Conservation (phyloP, 768 basidiomycete genomes). For the Hericium rajendrae region DNA sequence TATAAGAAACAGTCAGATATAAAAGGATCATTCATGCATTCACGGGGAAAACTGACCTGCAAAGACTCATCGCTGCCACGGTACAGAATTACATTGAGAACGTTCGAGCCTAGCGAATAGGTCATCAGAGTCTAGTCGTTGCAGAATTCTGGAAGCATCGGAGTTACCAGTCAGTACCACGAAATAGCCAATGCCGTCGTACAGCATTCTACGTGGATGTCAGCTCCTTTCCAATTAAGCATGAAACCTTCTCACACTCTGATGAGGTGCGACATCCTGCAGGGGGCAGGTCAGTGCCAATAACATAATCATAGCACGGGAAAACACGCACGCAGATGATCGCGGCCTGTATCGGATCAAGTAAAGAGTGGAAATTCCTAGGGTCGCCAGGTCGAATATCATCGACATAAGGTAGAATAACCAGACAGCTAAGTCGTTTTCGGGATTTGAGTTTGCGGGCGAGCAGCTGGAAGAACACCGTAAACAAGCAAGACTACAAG, state of each 20-base stretch:
- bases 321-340: conserved; percentile 20
- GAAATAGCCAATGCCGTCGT: conserved; percentile 59
- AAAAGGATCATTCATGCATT: not conserved
- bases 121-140: not conserved
- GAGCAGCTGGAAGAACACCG: conserved; percentile 33
- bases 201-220: conserved; percentile 44
- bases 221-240: not conserved
- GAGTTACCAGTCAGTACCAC: conserved; percentile 36
- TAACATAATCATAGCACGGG: not conserved
- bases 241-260: conserved; percentile 15
- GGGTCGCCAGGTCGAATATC: conserved; percentile 43
- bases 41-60: conserved; percentile 15
- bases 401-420: conserved; percentile 50
- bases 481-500: not conserved
- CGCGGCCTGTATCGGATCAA: conserved; percentile 36
- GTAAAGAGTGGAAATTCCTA: conserved; percentile 40
- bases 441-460: conserved; percentile 20
- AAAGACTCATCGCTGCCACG: conserved; percentile 9
- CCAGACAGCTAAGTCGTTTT: conserved; percentile 34
- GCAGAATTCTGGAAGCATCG: not conserved
- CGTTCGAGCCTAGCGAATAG: conserved; percentile 15
- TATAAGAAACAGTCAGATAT: not conserved
- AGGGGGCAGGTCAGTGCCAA: not conserved
- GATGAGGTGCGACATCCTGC: conserved; percentile 17
- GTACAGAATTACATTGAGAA: conserved; percentile 21